These are phyloP conservation scores for Trypanosoma theileri DNA, from an alignment of 208 protist genomes.

Conservation along the genomic window DNA sequence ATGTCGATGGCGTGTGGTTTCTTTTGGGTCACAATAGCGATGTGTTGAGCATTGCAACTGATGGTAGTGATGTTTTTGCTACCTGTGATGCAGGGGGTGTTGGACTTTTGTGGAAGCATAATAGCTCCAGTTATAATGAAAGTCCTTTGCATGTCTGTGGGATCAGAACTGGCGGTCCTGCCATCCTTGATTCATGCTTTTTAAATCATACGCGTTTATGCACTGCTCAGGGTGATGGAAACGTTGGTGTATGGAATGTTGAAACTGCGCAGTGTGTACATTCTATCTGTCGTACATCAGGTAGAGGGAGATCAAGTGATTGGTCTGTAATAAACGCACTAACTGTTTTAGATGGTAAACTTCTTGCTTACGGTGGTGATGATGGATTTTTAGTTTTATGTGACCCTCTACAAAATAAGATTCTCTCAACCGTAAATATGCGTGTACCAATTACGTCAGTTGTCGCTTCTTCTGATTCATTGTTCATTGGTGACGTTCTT, in stretches of 20 bases:
- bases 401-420: constrained; percentile 27
- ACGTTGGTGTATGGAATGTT: constrained; percentile 66
- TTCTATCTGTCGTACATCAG: constrained; percentile 35
- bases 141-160: constrained; percentile 42
- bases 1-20: constrained; percentile 35
- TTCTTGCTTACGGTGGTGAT: constrained; percentile 64
- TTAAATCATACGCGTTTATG: constrained; percentile 38
- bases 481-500: constrained; percentile 71
- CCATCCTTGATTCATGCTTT: constrained; percentile 56
- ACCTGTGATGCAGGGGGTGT: constrained; percentile 58
- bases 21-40: constrained; percentile 66
- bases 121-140: neutral
- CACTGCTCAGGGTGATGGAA: constrained; percentile 68
- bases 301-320: constrained; percentile 30
- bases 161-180: constrained; percentile 58
- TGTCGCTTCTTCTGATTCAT: constrained; percentile 35
- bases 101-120: constrained; percentile 53
- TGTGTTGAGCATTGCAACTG: constrained; percentile 43
- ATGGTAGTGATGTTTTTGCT: constrained; percentile 43
- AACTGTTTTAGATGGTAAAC: constrained; percentile 11
- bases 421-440: constrained; percentile 33
- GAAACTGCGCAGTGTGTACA: constrained; percentile 38
- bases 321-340: constrained; percentile 86
- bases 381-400: constrained; percentile 68
- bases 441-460: constrained; percentile 59